Base-by-base conservation (phyloP, 2,329 filamentous ascomycete genomes). In the Penicillium vulpinum region DNA sequence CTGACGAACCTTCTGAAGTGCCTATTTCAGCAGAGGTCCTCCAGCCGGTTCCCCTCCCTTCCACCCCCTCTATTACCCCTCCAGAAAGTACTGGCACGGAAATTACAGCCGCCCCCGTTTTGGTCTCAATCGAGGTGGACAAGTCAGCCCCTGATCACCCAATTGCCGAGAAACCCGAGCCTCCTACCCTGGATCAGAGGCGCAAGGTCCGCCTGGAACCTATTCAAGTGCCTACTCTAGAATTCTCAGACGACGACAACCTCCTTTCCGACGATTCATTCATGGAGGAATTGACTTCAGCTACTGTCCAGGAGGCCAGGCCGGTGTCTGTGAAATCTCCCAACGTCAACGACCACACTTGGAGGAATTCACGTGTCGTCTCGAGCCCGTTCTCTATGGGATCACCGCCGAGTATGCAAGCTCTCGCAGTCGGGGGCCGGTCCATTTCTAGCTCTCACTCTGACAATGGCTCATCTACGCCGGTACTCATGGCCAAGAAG, bases 321-420 rank as follows among this genome's bases (percentile, higher is more conserved):
- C 88, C 90, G 2, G 85, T 95, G 61, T 83, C 84, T 2, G 86
- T 94, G 9, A 92, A 92, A 72, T 91, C 91, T n/a, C 90, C 92
- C 52, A 68, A 71, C 61, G 68, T 67, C 57, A 59, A 73, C 56
- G 68, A 69, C 35, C 69, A 72, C 48, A 60, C 69, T 35, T 76
- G 72, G 73, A 70, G 66, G 39, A 72, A 71, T 51, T 72, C 74
- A 3, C 72, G 75, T 46, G 67, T 73, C 26, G 72, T 79, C n/a
- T 75, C 75, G 29, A 76, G 73, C 54, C 73, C 77, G 22, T 69
- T 67, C 55, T 64, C 67, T 15, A 54, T 68, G 48, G 66, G 65
- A 48, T 62, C 64, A 33, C 60, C 67, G 21, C 58, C 66, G 15
- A 45, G 64, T 52, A 70, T 73, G 51, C 71, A 73, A 43, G 64